These are phyloP conservation scores for Inosperma sp. DNA, from an alignment of 768 basidiomycete genomes.

Conservation along the genomic window DNA sequence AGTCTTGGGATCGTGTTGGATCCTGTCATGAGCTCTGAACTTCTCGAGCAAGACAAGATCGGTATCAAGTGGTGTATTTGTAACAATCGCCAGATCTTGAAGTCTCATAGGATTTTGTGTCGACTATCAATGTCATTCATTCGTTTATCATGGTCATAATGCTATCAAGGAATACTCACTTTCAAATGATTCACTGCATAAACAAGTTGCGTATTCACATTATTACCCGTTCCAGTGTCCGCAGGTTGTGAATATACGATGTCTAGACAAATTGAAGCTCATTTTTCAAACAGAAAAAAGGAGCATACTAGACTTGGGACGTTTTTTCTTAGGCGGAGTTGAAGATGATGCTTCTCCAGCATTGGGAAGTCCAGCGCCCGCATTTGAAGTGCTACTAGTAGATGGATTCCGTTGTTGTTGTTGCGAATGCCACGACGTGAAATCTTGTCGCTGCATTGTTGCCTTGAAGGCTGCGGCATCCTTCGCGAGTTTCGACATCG, in stretches of 20 bases:
- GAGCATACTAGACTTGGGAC: slow-evolving; percentile 61
- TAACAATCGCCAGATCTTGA: slow-evolving; percentile 81
- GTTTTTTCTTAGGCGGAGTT: slow-evolving; percentile 49
- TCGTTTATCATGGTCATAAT: neutral
- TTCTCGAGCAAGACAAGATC: slow-evolving; percentile 70
- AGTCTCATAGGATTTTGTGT: slow-evolving; percentile 79
- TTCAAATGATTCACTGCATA: slow-evolving; percentile 82
- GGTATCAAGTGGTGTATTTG: slow-evolving; percentile 70
- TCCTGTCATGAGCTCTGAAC: slow-evolving; percentile 76
- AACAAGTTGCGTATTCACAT: slow-evolving; percentile 83
- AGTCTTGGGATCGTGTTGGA: slow-evolving; percentile 77
- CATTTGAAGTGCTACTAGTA: slow-evolving; percentile 18
- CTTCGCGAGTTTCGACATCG: slow-evolving; percentile 65
- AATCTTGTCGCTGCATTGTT: slow-evolving; percentile 60
- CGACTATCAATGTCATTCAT: slow-evolving; percentile 32
- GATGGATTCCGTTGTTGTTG: slow-evolving; percentile 34
- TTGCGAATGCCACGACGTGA: slow-evolving; percentile 72
- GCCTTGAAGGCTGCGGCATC: slow-evolving; percentile 70
- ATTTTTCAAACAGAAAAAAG: slow-evolving; percentile 11
- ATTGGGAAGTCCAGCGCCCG: slow-evolving; percentile 22
- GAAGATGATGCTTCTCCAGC: slow-evolving; percentile 27
- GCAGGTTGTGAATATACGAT: slow-evolving; percentile 84
- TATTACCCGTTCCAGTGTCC: slow-evolving; percentile 75
- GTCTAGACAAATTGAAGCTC: slow-evolving; percentile 37
- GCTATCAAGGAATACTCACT: slow-evolving; percentile 34